Percentiles rank a stretch among this genome's conserved stretches.
These are phyloP conservation scores for Claviceps citrina DNA, from an alignment of 2,329 filamentous ascomycete genomes.

Conservation along the genomic window DNA sequence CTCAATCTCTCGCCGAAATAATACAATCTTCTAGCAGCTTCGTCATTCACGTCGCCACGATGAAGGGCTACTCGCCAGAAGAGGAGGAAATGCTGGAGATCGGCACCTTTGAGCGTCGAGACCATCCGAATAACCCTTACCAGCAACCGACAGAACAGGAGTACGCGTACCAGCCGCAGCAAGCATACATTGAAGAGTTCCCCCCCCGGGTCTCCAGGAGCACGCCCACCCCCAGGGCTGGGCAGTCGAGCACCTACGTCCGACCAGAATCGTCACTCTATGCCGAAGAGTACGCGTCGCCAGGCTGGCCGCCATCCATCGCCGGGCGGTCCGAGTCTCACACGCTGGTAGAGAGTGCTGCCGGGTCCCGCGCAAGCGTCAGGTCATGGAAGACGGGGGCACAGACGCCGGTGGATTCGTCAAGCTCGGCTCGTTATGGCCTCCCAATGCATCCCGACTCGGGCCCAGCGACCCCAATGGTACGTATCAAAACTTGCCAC, in stretches of 20 bases:
- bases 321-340: slow-evolving; percentile 14
- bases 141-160: slow-evolving; percentile 11
- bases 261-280: slow-evolving; percentile 3
- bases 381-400: slow-evolving; percentile 11
- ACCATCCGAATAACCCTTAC: slow-evolving; percentile 1
- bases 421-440: slow-evolving; percentile 5
- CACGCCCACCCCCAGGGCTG: slow-evolving; percentile 2
- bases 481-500: slow-evolving; percentile 1
- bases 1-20: too few species aligned
- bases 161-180: slow-evolving; percentile 14
- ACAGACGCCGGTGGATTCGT: slow-evolving; percentile 8
- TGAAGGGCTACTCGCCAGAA: slow-evolving; percentile 18
- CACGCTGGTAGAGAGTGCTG: slow-evolving; percentile 15
- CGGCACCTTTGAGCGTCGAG: slow-evolving; percentile 13
- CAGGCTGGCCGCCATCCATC: slow-evolving; percentile 9
- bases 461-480: slow-evolving; percentile 9
- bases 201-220: background rate
- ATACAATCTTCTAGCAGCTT: too few species aligned
- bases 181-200: slow-evolving; percentile 10
- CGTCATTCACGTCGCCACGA: slow-evolving; percentile 5
- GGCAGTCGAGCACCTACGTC: slow-evolving; percentile 1
- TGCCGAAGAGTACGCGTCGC: slow-evolving; percentile 5
- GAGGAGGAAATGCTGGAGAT: slow-evolving; percentile 22
- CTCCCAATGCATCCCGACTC: slow-evolving; percentile 7
- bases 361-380: slow-evolving; percentile 12